Base-by-base conservation (phyloP, 768 basidiomycete species). In the Termitomyces sp. region DNA sequence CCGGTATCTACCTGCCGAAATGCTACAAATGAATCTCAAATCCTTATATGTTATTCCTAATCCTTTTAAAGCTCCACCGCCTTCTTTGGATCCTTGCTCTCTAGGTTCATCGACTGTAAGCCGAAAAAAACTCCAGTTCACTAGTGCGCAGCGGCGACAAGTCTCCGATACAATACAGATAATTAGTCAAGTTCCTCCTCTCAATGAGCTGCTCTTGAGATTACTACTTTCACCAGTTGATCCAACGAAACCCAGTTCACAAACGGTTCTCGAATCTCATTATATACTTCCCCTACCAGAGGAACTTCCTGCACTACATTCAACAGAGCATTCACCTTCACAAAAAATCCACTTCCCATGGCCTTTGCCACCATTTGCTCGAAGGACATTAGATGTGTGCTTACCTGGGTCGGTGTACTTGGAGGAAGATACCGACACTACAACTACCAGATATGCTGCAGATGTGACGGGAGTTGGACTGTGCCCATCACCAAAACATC, bases 1-100 rank as follows among this genome's bases (percentile, higher is more conserved):
- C 2, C 66, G 69, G 58, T 88, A 81, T 69, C 71, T 92, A 0
- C 90, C 90, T 14, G 80, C 85, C 7, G 88, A 91, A 68, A 80
- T 91, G 68, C 70, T 80, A n/a, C 68, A 73, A 36, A 84, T 89
- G 82, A 76, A 69, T n/a, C 74, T 90, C 1, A 68, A 68, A 20
- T 75, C 69, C 9, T 73, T 91, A 5, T 64, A 68, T 20, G 67
- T 90, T 3, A 70, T 82, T 43, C 86, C 84, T 0, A 92, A 92
- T 63, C 88, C 82, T 0, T 91, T 89, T 71, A 62, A 83, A 6
- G 60, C 65, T 40, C 75, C 71, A 29, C 63, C 42, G n/a, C 38
- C 48, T 25, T 58, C 57, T 25, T 48, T 59, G 11, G 59, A 60
- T 49, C 56, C 48, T 10, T 29, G 54, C 9, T 59, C 58, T 42